Base-by-base conservation (phyloP, 768 basidiomycete genomes). In the Dacryopinax primogenitus region DNA sequence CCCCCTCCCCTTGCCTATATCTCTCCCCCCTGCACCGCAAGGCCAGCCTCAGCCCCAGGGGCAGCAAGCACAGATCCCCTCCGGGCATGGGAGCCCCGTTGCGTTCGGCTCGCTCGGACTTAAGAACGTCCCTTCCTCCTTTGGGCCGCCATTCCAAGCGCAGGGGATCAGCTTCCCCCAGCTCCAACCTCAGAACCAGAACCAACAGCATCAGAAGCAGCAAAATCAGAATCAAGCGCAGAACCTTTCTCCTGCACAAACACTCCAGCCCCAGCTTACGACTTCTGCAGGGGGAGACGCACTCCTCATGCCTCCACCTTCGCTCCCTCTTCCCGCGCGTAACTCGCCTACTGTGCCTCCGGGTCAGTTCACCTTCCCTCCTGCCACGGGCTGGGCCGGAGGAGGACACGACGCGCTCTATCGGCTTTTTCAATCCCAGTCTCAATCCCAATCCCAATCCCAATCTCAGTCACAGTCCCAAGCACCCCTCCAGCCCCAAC, bases 81-180 rank as follows among this genome's bases (percentile, higher is more conserved):
- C 37, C 37, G 37, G 37, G n/a, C 37, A 39, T n/a, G 23, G 26
- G 23, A 58, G 51, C 26, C 51, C 51, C 11, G 51, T 58, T 30
- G 51, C 51, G 18, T 58, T 58, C 51, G 51, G 51, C 26, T 58
- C 51, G 26, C 51, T 58, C 3, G 51, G 51, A 18, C 51, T 58
- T 23, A 58, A 58, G 51, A 58, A 58, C 51, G 51, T 58, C 13
- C 51, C 51, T 26, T 28, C 23, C n/a, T n/a, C n/a, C 30, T 58
- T 58, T 18, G 30, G 51, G 26, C 51, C 21, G 3, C 30, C 12
- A n/a, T n/a, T n/a, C n/a, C n/a, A n/a, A n/a, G n/a, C n/a, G 26
- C 51, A 58, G 51, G 26, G 26, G 26, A 30, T 11, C 51, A 21
- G 13, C 13, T 32, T 58, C 51, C 13, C 3, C 4, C 26, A 26